phyloP scores from a whole-genome alignment of 2,329 filamentous ascomycete genomes.

The Pseudogymnoascus sp. region DNA sequence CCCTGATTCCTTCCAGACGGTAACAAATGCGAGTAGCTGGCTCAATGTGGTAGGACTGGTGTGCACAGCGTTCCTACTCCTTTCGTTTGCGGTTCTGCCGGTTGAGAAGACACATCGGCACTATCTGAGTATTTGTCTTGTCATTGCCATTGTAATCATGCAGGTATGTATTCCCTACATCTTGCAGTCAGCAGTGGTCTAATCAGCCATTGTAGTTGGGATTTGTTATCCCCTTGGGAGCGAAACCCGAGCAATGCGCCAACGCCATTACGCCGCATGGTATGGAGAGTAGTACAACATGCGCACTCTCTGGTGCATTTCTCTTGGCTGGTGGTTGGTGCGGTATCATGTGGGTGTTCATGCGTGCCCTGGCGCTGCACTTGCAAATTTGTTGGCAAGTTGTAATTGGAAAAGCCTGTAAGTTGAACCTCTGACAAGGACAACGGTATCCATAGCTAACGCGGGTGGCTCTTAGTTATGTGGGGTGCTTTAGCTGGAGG shows the following conservation, averaged over 20 bases:
- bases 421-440: background rate
- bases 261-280: conserved; percentile 88
- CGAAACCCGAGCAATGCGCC: conserved; percentile 71
- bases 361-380: conserved; percentile 83
- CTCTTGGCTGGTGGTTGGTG: conserved; percentile 79
- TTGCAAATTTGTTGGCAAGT: conserved; percentile 98
- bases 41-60: conserved; percentile 66
- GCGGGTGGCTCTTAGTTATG: conserved; percentile 48
- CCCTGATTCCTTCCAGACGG: conserved; percentile 46
- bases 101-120: conserved; percentile 85
- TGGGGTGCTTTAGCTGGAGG: conserved; percentile 70
- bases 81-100: conserved; percentile 73
- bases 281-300: conserved; percentile 74
- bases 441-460: background rate
- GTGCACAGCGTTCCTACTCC: conserved; percentile 64
- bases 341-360: conserved; percentile 81
- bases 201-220: conserved; percentile 52
- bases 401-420: conserved; percentile 66
- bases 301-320: conserved; percentile 80
- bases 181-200: conserved; percentile 6
- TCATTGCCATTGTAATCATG: conserved; percentile 66
- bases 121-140: conserved; percentile 84
- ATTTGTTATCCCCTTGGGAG: conserved; percentile 79
- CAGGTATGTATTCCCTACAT: conserved; percentile 48
- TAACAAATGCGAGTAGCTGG: conserved; percentile 68